Evolutionary conservation across 129 eudicot genomes (phyloP).

Genomic region (Tanacetum coccineum): DNA sequence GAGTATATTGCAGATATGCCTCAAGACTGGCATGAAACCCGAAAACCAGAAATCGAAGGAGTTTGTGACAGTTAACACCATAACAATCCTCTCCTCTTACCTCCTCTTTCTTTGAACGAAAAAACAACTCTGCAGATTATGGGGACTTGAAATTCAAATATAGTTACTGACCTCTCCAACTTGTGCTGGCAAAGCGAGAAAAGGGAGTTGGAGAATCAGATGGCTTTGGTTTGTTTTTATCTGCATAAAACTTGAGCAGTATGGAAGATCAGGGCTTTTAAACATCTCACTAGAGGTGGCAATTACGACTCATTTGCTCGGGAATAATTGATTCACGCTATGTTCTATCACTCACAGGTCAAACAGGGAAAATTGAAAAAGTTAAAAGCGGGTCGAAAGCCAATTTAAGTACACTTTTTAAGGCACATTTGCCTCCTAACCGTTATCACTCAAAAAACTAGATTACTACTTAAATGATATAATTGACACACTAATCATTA

Average conservation of each 20-base stretch:
- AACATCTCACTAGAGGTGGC: conserved; percentile 6
- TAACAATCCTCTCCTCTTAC: conserved; percentile 7
- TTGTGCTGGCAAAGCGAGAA: conserved; percentile 2
- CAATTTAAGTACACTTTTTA: neutral
- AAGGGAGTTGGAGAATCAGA: conserved; percentile 1
- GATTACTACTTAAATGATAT: neutral
- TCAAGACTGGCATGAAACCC: neutral
- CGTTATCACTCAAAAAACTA: neutral
- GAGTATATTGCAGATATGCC: conserved; percentile 6
- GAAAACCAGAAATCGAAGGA: neutral
- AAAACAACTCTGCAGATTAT: conserved; percentile 14
- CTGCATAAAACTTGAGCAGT: conserved; percentile 23
- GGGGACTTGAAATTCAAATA: conserved; percentile 8
- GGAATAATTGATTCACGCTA: neutral
- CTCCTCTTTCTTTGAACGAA: conserved; percentile 3
- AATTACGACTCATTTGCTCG: neutral
- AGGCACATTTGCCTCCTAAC: neutral
- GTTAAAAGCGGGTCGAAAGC: neutral
- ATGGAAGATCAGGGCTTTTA: conserved; percentile 12
- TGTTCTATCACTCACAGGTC: neutral
- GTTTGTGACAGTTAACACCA: conserved; percentile 3
- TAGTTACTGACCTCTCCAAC: conserved; percentile 13
- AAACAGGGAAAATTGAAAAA: neutral
- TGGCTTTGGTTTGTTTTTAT: conserved; percentile 13
- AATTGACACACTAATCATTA: neutral